Evolutionary conservation across 2,329 filamentous ascomycete species (phyloP).

Genomic region (Aspergillus persii): DNA sequence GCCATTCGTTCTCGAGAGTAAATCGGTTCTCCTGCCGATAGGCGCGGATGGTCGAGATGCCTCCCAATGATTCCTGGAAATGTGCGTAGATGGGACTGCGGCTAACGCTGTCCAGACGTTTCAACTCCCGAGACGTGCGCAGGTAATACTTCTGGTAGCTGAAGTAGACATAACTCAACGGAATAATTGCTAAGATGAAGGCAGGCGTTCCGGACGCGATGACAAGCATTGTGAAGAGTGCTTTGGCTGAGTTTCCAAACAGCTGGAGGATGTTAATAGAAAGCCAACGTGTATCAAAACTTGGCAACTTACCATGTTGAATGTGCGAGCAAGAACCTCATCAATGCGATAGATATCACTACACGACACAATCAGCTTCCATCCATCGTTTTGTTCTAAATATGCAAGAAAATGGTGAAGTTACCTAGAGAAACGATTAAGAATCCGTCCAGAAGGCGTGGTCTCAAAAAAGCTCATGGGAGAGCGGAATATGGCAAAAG

Average conservation of each 20-base stretch:
- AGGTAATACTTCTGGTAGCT: slow-evolving; percentile 97
- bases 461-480: slow-evolving; percentile 99
- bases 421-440: slow-evolving; percentile 92
- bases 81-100: slow-evolving; percentile 96
- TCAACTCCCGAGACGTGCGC: slow-evolving; percentile 91
- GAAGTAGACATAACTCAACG: slow-evolving; percentile 76
- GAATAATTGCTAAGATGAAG: slow-evolving; percentile 78
- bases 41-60: slow-evolving; percentile 91
- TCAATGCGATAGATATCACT: slow-evolving; percentile 67
- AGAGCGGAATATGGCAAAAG: slow-evolving; percentile 91
- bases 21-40: slow-evolving; percentile 88
- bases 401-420: slow-evolving; percentile 26
- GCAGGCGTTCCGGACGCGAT: slow-evolving; percentile 78
- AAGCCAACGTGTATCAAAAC: background rate
- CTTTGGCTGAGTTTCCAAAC: slow-evolving; percentile 72
- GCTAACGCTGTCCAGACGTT: slow-evolving; percentile 91
- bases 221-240: slow-evolving; percentile 79
- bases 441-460: slow-evolving; percentile 89
- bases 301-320: slow-evolving; percentile 71
- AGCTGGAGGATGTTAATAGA: slow-evolving; percentile 42
- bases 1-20: slow-evolving; percentile 92
- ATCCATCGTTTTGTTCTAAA: background rate
- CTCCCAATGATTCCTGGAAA: slow-evolving; percentile 94
- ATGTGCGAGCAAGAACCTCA: slow-evolving; percentile 90
- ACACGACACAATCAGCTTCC: slow-evolving; percentile 2